Base-by-base conservation (phyloP, 176 grass and related monocot species). In the Oryza punctata region DNA sequence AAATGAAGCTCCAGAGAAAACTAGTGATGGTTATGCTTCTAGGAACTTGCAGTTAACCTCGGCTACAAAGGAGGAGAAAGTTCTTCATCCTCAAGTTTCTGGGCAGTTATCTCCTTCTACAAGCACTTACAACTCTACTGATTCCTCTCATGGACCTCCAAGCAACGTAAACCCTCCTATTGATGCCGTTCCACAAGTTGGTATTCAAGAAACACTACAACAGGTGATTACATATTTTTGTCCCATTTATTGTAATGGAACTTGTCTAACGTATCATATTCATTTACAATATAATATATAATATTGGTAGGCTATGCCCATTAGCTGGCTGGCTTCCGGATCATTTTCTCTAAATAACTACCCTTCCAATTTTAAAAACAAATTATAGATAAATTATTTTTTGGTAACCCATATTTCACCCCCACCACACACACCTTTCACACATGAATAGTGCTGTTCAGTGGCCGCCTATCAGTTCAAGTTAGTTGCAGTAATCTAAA, bases 201-300 rank as follows among this genome's bases (percentile, higher is more conserved):
- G 69, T 71, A 85, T 98, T 63, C 92, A 85, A 73, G 93, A 89
- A 78, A 91, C 83, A 82, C 70, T 98, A 46, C 90, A 91, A 66
- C 91, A 93, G 93, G 96, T 95, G 72, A 49, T 82, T 75, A 28
- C 46, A 74, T 80, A 69, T 37, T 73, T 47, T 32, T 79, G 32
- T 26, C 32, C 16, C 19, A 18, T 50, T 2, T 82, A 30, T 63
- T 73, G 28, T 69, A 49, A 8, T 73, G 68, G 47, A 80, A 57
- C 21, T 40, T 89, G 69, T 61, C 15, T 63, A 13, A 67, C 10
- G 11, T 30, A 71, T 18, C 63, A 65, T 4, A 52, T 78, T 5
- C 44, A 37, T 75, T 75, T 75, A 5, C 44, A 35, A n/a, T 13
- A 27, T 28, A 82, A 16, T 59, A n/a, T 13, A 27, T 28, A 82